Evolutionary conservation across 2,329 filamentous ascomycete genomes (phyloP), one percentile per base, ranked within the genome.

Genomic region (Myriosclerotinia scirpicola): DNA sequence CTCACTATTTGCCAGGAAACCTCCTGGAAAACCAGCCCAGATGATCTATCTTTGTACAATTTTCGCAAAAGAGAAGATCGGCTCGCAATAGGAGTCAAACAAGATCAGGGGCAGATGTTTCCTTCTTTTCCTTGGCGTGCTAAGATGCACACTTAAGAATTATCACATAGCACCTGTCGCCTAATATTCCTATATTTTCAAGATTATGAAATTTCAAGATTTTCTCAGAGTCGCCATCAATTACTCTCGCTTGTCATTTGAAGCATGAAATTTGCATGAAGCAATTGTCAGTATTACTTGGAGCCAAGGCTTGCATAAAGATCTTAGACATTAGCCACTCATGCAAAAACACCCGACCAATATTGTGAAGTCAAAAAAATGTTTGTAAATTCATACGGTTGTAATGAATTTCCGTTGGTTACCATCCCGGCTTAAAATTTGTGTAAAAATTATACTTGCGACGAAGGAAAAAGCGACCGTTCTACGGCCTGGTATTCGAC

Each of bases 71-170:
- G n/a, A 50, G 30, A 50, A 50, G 56, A 60, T 26, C 30, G 26
- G 12, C 26, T 34, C 3, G 6, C 8, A 50, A 22, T 22, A 36
- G 12, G 38, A 14, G 11, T 50, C 30, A 60, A 48, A 38, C 42
- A 22, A 38, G 42, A 20, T 36, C 26, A n/a, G 30, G 17, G 11
- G 42, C 15, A 48, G 20, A n/a, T 60, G 30, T 22, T 58, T 50
- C 44, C 22, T 60, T 6, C 26, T 60, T 60, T 50, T 20, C 14
- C 44, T 60, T 60, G 56, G 56, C 30, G 20, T 60, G 30, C 5
- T 30, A 22, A 7, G 48, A 22, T 60, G 20, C 20, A 22, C 12
- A 44, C 4, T 9, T n/a, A 30, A 30, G 12, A n/a, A 48, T 36
- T 22, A 17, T 60, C 26, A 30, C 44, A 26, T 50, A 40, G 11